These are phyloP conservation scores for Gossypium gossypioides DNA, from an alignment of 441 rosid genomes.

Conservation along the genomic window DNA sequence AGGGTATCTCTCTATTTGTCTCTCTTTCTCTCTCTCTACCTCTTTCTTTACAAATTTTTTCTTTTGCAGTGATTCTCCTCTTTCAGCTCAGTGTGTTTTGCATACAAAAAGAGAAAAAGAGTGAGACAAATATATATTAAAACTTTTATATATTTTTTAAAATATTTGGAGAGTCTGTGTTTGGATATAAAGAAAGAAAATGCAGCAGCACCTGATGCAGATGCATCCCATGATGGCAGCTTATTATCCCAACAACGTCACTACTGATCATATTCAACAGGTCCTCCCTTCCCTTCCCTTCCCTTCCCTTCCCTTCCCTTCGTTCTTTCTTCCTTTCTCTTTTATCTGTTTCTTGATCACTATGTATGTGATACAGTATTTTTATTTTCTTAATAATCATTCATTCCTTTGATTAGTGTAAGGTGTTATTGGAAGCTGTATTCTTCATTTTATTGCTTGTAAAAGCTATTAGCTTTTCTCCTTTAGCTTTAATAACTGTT, in stretches of 20 bases:
- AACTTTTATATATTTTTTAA: background rate
- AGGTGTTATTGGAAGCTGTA: slow-evolving; percentile 1
- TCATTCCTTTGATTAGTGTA: slow-evolving; percentile 10
- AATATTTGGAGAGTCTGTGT: background rate
- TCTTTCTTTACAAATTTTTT: slow-evolving; percentile 16
- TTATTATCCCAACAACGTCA: slow-evolving; percentile 95
- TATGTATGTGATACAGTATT: background rate
- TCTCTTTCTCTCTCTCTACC: background rate
- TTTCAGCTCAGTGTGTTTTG: slow-evolving; percentile 11
- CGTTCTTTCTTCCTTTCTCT: background rate
- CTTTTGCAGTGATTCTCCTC: slow-evolving; percentile 24
- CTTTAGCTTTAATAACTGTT: background rate
- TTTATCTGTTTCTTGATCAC: slow-evolving; percentile 2
- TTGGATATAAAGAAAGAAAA: slow-evolving; percentile 42
- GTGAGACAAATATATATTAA: background rate
- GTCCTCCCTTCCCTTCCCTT: slow-evolving; percentile 27
- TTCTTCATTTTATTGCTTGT: background rate
- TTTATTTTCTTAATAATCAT: slow-evolving; percentile 16
- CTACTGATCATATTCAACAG: slow-evolving; percentile 99
- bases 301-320: background rate
- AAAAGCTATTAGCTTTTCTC: background rate
- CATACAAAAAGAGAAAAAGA: slow-evolving; percentile 20
- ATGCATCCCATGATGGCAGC: slow-evolving; percentile 99
- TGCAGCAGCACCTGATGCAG: slow-evolving; percentile 99
- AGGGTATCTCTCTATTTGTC: slow-evolving; percentile 12